These are phyloP conservation scores for Cyberlindnera veronae DNA, from an alignment of 805 yeast genomes.

Conservation along the genomic window DNA sequence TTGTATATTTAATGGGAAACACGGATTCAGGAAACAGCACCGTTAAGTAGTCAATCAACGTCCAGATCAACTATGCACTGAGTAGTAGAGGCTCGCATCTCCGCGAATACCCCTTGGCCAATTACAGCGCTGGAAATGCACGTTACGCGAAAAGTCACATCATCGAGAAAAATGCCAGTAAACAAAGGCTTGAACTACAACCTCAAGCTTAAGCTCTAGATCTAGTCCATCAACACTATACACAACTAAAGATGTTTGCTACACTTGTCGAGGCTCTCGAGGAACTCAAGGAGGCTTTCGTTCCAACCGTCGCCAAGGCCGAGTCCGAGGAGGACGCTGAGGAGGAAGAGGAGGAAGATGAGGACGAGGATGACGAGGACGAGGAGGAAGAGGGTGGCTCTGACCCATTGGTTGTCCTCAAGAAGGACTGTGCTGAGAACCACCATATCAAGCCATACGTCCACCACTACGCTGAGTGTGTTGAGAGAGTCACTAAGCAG, in stretches of 20 bases:
- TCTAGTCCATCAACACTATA: constrained; percentile 1
- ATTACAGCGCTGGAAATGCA: constrained; percentile 19
- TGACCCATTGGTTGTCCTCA: constrained; percentile 63
- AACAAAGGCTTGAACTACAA: constrained; percentile 2
- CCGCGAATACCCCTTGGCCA: constrained; percentile 13
- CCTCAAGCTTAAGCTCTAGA: not conserved
- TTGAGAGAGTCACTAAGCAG: constrained; percentile 89
- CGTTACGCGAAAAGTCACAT: constrained; percentile 18
- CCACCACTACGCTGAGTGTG: constrained; percentile 93
- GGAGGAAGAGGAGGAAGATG: constrained; percentile 34
- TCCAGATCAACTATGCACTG: no score
- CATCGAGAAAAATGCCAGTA: constrained; percentile 9
- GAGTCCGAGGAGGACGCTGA: constrained; percentile 31
- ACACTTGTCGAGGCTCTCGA: constrained; percentile 38
- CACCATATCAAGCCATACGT: constrained; percentile 65
- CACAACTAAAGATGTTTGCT: constrained; percentile 30
- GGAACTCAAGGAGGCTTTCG: constrained; percentile 75
- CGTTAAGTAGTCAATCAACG: no score
- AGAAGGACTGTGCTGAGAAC: constrained; percentile 66
- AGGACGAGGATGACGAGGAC: constrained; percentile 59
- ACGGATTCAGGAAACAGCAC: constrained; percentile 1
- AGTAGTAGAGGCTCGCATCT: no score
- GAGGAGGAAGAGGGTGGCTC: constrained; percentile 69
- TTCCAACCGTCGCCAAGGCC: constrained; percentile 81
- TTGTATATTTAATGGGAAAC: constrained; percentile 10